Base-by-base conservation (phyloP, 345 rosid species). In the Moringa oleifera region DNA sequence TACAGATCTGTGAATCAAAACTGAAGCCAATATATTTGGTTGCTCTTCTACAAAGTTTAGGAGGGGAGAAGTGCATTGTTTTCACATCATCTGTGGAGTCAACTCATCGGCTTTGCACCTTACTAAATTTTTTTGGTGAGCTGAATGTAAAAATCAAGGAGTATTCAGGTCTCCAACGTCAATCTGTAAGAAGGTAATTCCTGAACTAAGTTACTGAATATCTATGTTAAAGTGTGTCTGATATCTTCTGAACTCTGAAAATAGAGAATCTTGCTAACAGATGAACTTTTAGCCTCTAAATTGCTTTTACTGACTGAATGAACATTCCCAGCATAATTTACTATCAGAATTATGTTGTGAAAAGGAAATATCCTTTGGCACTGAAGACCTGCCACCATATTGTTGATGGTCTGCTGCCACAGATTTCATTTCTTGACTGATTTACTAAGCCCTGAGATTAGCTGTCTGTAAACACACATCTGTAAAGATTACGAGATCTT, bases 31-130 rank as follows among this genome's bases (percentile, higher is more conserved):
- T 84, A 13, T 86, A 85, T 72, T 74, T 93, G 76, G 88, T 81
- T 72, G 85, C 90, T 21, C 87, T 90, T 72, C 78, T 90, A 55
- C 87, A 84, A 81, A 76, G 74, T 67, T 74, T 85, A 69, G 96
- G 77, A 73, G 84, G 66, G 61, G 90, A 93, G 68, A 93, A 93
- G 73, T 75, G 86, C 68, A 90, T 93, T 52, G 89, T 93, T 57
- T 93, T 90, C 81, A 82, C 94, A 36, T 86, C 94, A 47, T 88
- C 98, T 5, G 89, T 91, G 62, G 87, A 90, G 80, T 81, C 90
- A 54, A 90, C 97, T 71, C 94, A 85, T 66, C 88, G 89, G 57
- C 80, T 93, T 16, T 90, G 90, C 79, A 84, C 79, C 66, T 72
- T 93, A 52, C 81, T 93, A 63, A 86, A 86, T 73, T 81, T 76